phyloP scores from a whole-genome alignment of 2,329 filamentous ascomycete genomes.

The Atkinsonella hypoxylon region DNA sequence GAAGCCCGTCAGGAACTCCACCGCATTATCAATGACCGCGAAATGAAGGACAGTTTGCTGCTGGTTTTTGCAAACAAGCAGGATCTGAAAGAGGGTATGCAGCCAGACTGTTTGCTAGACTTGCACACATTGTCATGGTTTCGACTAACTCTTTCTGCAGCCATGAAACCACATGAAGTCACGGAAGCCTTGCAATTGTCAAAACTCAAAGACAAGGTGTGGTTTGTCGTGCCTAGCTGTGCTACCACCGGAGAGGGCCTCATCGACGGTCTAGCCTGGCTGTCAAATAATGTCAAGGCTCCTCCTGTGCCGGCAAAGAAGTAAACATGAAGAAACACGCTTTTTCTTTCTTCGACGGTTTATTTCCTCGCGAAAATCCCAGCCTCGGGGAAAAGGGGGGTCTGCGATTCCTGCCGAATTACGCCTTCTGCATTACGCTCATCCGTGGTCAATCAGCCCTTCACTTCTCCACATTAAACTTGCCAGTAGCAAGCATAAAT shows the following conservation, averaged over 20 bases:
- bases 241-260: conserved; percentile 73
- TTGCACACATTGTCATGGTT: neutral
- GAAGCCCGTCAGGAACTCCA: conserved; percentile 90
- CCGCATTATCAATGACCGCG: conserved; percentile 93
- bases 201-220: conserved; percentile 71
- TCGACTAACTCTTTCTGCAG: conserved; percentile 26
- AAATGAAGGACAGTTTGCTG: conserved; percentile 91
- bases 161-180: conserved; percentile 69
- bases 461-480: no score
- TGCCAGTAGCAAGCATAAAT: no score
- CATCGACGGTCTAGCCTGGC: conserved; percentile 70
- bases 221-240: conserved; percentile 75
- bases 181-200: conserved; percentile 65
- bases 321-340: conserved; percentile 14
- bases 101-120: neutral
- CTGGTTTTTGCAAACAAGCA: conserved; percentile 99
- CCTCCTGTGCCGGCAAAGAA: conserved; percentile 43
- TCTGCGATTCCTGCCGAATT: no score
- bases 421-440: no score
- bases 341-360: no score
- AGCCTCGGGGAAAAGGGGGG: no score
- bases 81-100: conserved; percentile 69
- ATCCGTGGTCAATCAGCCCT: no score
- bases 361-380: no score
- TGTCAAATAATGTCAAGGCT: conserved; percentile 73